Evolutionary conservation across 805 yeast species (phyloP), one percentile per base, ranked within the genome.

Genomic region (Ogataea zsoltii): DNA sequence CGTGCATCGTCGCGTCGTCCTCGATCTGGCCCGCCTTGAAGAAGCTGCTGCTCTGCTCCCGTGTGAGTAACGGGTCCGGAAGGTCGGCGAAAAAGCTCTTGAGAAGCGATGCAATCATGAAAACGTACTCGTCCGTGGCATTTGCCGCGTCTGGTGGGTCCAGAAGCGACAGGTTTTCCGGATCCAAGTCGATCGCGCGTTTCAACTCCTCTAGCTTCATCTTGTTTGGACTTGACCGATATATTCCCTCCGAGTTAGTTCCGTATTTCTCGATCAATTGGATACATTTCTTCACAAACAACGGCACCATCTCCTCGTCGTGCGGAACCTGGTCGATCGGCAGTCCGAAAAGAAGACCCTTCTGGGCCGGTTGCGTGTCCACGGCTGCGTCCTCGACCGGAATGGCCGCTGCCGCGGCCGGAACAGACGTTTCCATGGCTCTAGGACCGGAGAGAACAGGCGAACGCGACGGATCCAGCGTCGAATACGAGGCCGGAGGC

Each of bases 291-390:
- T 84, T 83, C 10, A 94, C 99, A 39, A 94, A 79, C 14, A 85
- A 76, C 1, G 99, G 99, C 4, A 94, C 97, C 65, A 88, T 84
- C 53, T 88, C 96, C 44, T 90, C 92, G 51, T 95, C 97, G 54
- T 77, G 82, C 50, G 83, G 85, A 15, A 90, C 80, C 35, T 88
- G 68, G 47, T 85, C 95, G n/a, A 94, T 74, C 1, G 96, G 84
- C 0, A 84, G 81, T 0, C 97, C 97, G 67, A 88, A 94, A 0
- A 96, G 82, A 29, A 75, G 72, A 45, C 63, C 56, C 4, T 21
- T 21, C 7, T 32, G 28, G 4, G 38, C 26, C 19, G 39, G 19
- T n/a, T 56, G 21, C 2, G 45, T 7, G 32, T 30, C 30, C 10
- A 25, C 41, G 30, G 23, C 31, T 10, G 16, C 11, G 3, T 7